Percentiles rank a stretch among this genome's conserved stretches.
These are phyloP conservation scores for Astragalus glycyphyllos DNA, from an alignment of 306 rosid species.

Conservation along the genomic window DNA sequence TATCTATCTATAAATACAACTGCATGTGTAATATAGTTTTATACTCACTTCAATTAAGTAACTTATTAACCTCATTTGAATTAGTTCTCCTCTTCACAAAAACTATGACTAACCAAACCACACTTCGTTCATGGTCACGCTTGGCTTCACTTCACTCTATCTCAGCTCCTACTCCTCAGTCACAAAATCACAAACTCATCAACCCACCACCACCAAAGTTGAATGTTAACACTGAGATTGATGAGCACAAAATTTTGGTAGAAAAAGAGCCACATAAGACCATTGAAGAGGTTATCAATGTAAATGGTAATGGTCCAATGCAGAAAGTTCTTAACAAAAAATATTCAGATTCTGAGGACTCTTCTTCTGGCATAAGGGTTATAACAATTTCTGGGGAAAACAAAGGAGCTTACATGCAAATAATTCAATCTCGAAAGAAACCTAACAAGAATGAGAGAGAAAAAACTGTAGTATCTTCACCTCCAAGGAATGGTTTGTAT, in stretches of 20 bases:
- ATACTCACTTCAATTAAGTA: slow-evolving; percentile 18
- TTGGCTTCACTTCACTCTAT: slow-evolving; percentile 43
- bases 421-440: slow-evolving; percentile 39
- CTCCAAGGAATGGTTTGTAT: slow-evolving; percentile 49
- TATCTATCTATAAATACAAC: slow-evolving; percentile 54
- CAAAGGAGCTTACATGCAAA: slow-evolving; percentile 78
- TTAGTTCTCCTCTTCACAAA: not conserved
- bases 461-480: not conserved
- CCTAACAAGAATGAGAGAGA: slow-evolving; percentile 43
- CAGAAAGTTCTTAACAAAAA: slow-evolving; percentile 23
- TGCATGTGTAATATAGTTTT: slow-evolving; percentile 18
- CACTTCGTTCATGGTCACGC: slow-evolving; percentile 70
- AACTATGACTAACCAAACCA: slow-evolving; percentile 59
- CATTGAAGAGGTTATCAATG: slow-evolving; percentile 46
- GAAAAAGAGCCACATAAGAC: slow-evolving; percentile 61
- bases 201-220: slow-evolving; percentile 54
- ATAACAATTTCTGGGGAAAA: slow-evolving; percentile 83
- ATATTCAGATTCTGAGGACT: slow-evolving; percentile 37
- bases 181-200: slow-evolving; percentile 40
- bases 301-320: not conserved
- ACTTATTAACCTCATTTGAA: not conserved
- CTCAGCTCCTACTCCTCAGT: slow-evolving; percentile 27
- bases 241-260: slow-evolving; percentile 38
- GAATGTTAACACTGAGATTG: slow-evolving; percentile 40
- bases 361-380: slow-evolving; percentile 39